Evolutionary conservation across 257 asterid genomes (phyloP), one percentile per base, ranked within the genome.

Genomic region (Forsythia suspensa): DNA sequence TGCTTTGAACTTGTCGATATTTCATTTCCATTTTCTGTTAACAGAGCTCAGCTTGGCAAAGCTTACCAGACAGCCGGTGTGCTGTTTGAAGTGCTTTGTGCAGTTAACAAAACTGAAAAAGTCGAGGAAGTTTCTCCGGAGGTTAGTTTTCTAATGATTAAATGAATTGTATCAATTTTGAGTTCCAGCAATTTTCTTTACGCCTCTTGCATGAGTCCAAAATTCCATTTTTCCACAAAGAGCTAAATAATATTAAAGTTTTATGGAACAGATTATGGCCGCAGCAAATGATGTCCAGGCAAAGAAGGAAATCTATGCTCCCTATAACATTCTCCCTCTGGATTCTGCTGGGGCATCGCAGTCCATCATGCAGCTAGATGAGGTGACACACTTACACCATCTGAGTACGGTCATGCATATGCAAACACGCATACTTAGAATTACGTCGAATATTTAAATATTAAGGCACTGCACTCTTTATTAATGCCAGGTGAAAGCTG

Each of bases 41-140:
- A 82, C 92, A 95, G 99, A 85, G 97, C 97, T 86, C 92, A 91
- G 89, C 98, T 96, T 75, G 98, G 96, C 55, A 96, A 96, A 87
- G 99, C 99, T 79, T 96, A 96, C 85, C 97, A 92, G 92, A 91
- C 99, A 77, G 98, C 99, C 10, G 98, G 97, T 59, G 97, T 93
- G 84, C 96, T 96, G 71, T 96, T 93, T 87, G 99, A 96, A 86
- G 99, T 94, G 80, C 97, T 96, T 69, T 96, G 99, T 87, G 99
- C 98, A 18, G 99, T 96, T 83, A 94, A 91, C 83, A 94, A 91
- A 87, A 91, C 96, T 73, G 97, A 95, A 77, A 90, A 92, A 85
- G 97, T 91, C 63, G 99, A 93, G 80, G 98, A 95, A 88, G 97
- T 95, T 83, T 90, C 98, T 21, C 97, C 97, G n/a, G 99, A 96